These are phyloP conservation scores for Penicillium paneum DNA, from an alignment of 2,329 filamentous ascomycete genomes.

Conservation along the genomic window DNA sequence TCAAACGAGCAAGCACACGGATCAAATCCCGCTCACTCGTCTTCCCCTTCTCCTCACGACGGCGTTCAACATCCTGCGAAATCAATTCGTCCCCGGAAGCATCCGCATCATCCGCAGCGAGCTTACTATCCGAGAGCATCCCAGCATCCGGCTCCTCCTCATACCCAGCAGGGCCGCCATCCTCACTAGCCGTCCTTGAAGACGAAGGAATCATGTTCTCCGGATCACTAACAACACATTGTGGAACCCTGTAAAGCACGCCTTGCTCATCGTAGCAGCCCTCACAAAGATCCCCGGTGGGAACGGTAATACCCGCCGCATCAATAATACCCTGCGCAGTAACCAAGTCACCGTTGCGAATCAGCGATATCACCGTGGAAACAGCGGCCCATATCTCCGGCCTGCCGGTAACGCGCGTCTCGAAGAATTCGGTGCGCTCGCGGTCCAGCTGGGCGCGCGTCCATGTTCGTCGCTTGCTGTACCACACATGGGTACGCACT, in stretches of 20 bases:
- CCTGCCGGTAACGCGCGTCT: constrained; percentile 76
- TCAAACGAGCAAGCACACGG: constrained; percentile 61
- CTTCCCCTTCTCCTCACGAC: constrained; percentile 60
- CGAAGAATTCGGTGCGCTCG: constrained; percentile 82
- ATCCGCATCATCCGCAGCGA: constrained; percentile 37
- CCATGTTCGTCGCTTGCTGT: constrained; percentile 62
- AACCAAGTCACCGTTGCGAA: constrained; percentile 61
- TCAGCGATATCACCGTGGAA: constrained; percentile 61
- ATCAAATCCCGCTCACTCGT: constrained; percentile 55
- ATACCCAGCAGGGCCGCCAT: constrained; percentile 12
- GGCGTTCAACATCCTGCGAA: constrained; percentile 39
- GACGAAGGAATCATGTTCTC: constrained; percentile 47
- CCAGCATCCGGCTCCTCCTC: constrained; percentile 27
- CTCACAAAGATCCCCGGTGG: constrained; percentile 68
- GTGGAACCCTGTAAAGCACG: constrained; percentile 66
- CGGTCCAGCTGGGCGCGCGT: constrained; percentile 64
- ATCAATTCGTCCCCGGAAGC: constrained; percentile 42
- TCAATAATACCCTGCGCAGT: constrained; percentile 79
- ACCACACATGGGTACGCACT: constrained; percentile 64
- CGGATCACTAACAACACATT: constrained; percentile 67
- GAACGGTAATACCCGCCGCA: constrained; percentile 71
- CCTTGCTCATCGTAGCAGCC: constrained; percentile 71
- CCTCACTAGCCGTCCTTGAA: constrained; percentile 10
- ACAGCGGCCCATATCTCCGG: constrained; percentile 78
- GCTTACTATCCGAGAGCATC: constrained; percentile 30